phyloP scores from a whole-genome alignment of 768 basidiomycete species.

The Cubamyces sp. region DNA sequence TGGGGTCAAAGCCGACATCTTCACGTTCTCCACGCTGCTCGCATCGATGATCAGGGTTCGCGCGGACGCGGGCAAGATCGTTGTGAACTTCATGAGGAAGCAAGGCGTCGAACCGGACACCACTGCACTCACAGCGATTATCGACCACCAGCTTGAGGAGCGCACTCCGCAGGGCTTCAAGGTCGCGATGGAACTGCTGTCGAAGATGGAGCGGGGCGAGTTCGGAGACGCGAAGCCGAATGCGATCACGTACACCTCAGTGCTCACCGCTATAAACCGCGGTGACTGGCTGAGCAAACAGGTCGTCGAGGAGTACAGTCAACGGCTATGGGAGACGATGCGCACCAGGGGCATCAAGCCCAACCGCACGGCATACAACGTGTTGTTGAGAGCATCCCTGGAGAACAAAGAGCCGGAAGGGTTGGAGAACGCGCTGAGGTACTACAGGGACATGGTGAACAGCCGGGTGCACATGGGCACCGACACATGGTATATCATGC shows the following conservation, averaged over 20 bases:
- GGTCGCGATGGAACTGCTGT: slow-evolving; percentile 70
- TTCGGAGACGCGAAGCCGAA: slow-evolving; percentile 56
- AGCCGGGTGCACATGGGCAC: slow-evolving; percentile 50
- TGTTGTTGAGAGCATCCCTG: slow-evolving; percentile 71
- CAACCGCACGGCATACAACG: slow-evolving; percentile 73
- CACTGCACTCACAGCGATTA: slow-evolving; percentile 78
- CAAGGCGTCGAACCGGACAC: slow-evolving; percentile 76
- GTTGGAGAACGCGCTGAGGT: slow-evolving; percentile 55
- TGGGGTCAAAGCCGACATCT: slow-evolving; percentile 71
- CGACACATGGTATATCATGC: slow-evolving; percentile 79
- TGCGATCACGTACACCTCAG: slow-evolving; percentile 81
- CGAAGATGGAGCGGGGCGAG: slow-evolving; percentile 68
- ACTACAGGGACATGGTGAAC: slow-evolving; percentile 64
- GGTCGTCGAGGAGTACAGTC: slow-evolving; percentile 50
- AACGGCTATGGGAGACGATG: slow-evolving; percentile 63
- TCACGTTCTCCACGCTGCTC: slow-evolving; percentile 87
- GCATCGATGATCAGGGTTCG: slow-evolving; percentile 72
- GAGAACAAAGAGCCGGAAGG: slow-evolving; percentile 54
- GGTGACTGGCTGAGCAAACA: slow-evolving; percentile 51
- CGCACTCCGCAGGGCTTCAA: slow-evolving; percentile 55
- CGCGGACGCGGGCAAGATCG: slow-evolving; percentile 63
- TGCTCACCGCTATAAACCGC: slow-evolving; percentile 75
- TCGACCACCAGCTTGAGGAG: slow-evolving; percentile 70
- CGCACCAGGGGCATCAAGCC: slow-evolving; percentile 53
- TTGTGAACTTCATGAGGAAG: slow-evolving; percentile 75